Base-by-base conservation (phyloP, 2,329 filamentous ascomycete genomes). In the Stemphylium lycopersici region DNA sequence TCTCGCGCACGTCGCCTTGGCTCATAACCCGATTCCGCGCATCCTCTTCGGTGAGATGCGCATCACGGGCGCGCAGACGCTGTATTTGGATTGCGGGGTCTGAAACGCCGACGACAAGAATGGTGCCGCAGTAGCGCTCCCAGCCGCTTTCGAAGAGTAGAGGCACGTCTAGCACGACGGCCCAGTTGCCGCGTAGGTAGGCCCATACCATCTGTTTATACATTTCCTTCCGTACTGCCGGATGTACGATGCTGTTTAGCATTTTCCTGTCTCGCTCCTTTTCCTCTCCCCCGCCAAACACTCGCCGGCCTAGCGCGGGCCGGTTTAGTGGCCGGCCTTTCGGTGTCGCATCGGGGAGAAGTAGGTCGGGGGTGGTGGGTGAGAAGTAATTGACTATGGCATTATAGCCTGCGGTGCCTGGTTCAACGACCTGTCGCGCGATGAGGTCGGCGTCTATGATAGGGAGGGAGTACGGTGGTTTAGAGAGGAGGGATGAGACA, bases 361-460 rank as follows among this genome's bases (percentile, higher is more conserved):
- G 85, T 0, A 99, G 84, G 55, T 97, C 92, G 0, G 93, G 92
- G 0, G 93, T 97, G 3, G 84, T 90, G 24, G 91, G 83, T 0
- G 83, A 84, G 74, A 99, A 99, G 77, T 96, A 82, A 16, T 82
- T 77, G 36, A 98, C 84, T 63, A 99, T 96, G 57, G 88, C 86
- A 44, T 84, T 80, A 81, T 98, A 97, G 65, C 90, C 93, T 11
- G 83, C 72, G 5, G 91, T 96, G 24, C 95, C 95, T 1, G 95
- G 95, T 75, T 96, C 91, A 73, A 99, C 93, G 55, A 98, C 95
- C 75, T 95, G 85, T 66, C 93, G 92, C 42, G 95, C 93, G 57
- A 98, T 84, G 51, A 96, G 79, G 79, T 99, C 95, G 72, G 95
- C 93, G 73, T 99, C 95, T 79, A 99, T 88, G 66, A 99, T 84